phyloP scores from a whole-genome alignment of 495 filamentous ascomycete species.

The Rhypophila decipiens region DNA sequence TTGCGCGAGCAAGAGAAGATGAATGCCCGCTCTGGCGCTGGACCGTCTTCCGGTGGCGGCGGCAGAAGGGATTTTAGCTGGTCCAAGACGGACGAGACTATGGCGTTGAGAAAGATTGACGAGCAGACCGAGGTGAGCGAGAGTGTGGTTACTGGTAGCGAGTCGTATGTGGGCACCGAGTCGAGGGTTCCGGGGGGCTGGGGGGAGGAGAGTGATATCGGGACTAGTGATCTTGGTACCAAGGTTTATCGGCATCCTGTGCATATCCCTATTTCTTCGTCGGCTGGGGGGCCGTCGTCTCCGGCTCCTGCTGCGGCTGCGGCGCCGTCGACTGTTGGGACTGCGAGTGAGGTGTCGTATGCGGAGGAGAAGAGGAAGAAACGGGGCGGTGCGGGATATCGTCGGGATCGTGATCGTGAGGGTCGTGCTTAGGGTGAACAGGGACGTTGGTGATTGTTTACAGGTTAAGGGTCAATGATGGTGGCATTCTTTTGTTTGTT shows the following conservation, averaged over 20 bases:
- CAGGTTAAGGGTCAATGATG: neutral
- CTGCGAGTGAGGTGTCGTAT: constrained; percentile 23
- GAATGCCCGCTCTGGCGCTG: neutral
- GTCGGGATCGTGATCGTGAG: constrained; percentile 6
- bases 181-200: constrained; percentile 43
- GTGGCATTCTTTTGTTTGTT: no score
- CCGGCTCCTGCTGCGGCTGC: neutral
- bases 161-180: constrained; percentile 9
- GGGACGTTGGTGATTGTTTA: no score
- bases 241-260: constrained; percentile 77
- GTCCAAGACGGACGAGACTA: constrained; percentile 34
- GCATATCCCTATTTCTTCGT: constrained; percentile 60
- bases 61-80: constrained; percentile 44
- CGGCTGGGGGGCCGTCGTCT: neutral
- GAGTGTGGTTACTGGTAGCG: constrained; percentile 2
- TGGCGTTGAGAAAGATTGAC: constrained; percentile 26
- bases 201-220: constrained; percentile 45
- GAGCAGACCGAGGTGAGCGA: constrained; percentile 13
- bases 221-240: constrained; percentile 59
- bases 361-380: constrained; percentile 30
- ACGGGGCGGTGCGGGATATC: constrained; percentile 19
- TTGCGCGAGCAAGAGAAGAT: constrained; percentile 35
- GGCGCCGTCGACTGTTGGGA: neutral
- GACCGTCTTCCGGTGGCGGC: no score
- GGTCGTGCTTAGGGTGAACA: neutral